A percentile compares a stretch with the other conserved stretches of the same genome.
Evolutionary conservation across 345 rosid genomes (phyloP).

Genomic region (Trapa incisa): DNA sequence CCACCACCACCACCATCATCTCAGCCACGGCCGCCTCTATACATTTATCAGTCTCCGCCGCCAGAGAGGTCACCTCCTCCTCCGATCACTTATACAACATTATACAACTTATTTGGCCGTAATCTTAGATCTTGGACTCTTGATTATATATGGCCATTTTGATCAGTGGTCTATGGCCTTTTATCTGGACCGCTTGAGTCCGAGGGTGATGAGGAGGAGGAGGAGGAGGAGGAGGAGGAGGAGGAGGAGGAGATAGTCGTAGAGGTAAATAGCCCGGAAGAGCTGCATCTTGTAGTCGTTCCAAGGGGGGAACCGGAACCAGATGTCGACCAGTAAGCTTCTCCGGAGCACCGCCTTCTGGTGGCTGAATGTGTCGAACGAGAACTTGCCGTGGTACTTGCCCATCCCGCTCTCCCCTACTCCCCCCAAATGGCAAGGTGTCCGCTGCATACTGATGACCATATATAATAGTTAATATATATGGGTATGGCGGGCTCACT

Average conservation of each 20-base stretch:
- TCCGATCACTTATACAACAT: too few species aligned
- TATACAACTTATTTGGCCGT: too few species aligned
- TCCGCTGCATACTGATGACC: conserved; percentile 32
- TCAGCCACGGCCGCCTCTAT: too few species aligned
- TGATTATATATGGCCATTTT: not conserved
- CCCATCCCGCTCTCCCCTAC: conserved; percentile 53
- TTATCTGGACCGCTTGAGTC: conserved; percentile 30
- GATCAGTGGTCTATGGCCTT: not conserved
- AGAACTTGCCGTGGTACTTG: conserved; percentile 50
- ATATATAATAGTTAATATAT: too few species aligned
- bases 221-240: conserved; percentile 34
- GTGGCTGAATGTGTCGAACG: conserved; percentile 51
- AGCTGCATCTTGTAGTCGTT: conserved; percentile 38
- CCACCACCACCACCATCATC: too few species aligned
- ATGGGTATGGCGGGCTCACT: too few species aligned
- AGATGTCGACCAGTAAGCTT: conserved; percentile 38
- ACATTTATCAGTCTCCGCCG: too few species aligned
- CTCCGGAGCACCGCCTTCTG: conserved; percentile 30
- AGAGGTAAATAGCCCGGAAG: conserved; percentile 15
- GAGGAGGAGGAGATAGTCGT: conserved; percentile 30
- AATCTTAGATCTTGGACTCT: too few species aligned
- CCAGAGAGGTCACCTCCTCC: too few species aligned
- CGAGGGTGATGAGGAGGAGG: conserved; percentile 34
- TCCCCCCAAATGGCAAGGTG: conserved; percentile 62
- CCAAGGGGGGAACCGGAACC: conserved; percentile 74